Conservation (phyloP, 78 protist genomes). For the Speleostelium caveatum region DNA sequence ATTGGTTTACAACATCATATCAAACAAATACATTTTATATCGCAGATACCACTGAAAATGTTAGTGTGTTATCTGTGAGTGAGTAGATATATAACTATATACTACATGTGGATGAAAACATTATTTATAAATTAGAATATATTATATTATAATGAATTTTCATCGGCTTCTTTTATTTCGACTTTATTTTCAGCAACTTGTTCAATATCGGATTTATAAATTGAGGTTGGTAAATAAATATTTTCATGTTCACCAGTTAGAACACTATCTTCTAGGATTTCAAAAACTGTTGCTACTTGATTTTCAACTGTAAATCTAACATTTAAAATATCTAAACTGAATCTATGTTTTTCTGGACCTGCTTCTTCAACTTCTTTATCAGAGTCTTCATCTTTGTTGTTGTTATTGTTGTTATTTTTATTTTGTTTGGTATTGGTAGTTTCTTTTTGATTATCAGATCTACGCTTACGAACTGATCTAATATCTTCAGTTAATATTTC, state of each 20-base stretch:
- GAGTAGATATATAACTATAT: background rate
- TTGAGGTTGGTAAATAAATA: constrained; percentile 43
- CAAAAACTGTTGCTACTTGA: constrained; percentile 59
- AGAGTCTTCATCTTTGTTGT: background rate
- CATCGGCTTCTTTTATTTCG: background rate
- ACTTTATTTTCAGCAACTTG: background rate
- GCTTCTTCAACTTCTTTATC: background rate
- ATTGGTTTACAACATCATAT: constrained; percentile 33
- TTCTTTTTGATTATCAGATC: constrained; percentile 31
- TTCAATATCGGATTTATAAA: constrained; percentile 17
- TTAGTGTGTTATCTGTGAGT: background rate
- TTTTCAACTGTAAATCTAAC: constrained; percentile 57
- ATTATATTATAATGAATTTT: too few species aligned
- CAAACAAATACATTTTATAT: background rate
- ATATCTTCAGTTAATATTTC: constrained; percentile 64
- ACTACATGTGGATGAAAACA: too few species aligned
- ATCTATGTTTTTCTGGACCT: constrained; percentile 65
- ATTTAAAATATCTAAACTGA: constrained; percentile 74
- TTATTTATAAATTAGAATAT: too few species aligned
- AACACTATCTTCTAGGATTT: constrained; percentile 38
- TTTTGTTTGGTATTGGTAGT: background rate
- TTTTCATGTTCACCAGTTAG: constrained; percentile 30
- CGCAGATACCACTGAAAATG: constrained; percentile 37
- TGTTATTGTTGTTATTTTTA: constrained; percentile 2
- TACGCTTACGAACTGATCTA: constrained; percentile 75